Evolutionary conservation across 2,329 filamentous ascomycete species (phyloP).

Genomic region (Orbilia brochopaga): DNA sequence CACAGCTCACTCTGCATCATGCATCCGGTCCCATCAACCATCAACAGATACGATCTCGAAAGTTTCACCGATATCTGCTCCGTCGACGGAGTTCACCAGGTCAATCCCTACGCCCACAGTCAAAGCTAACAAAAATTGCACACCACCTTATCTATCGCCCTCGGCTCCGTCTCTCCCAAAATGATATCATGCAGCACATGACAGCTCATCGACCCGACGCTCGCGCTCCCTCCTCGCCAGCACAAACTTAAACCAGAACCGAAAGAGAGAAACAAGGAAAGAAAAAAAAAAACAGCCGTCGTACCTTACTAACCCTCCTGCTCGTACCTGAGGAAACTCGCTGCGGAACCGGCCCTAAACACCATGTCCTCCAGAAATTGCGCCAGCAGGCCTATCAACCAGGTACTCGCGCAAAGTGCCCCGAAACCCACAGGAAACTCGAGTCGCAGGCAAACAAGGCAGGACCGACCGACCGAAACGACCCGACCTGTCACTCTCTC

Average conservation of each 20-base stretch:
- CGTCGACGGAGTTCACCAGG: conserved; percentile 8
- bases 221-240: neutral
- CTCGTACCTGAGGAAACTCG: no score
- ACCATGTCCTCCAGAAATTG: conserved; percentile 1
- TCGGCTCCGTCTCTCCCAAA: conserved; percentile 12
- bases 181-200: conserved; percentile 51
- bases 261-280: neutral
- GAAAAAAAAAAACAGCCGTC: no score
- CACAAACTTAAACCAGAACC: neutral
- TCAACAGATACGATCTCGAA: neutral
- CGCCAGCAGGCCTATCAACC: neutral
- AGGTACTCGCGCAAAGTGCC: conserved; percentile 3
- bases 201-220: conserved; percentile 20
- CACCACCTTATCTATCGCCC: neutral
- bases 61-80: conserved; percentile 4
- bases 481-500: conserved; percentile 1
- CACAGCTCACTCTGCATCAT: conserved; percentile 19
- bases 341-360: no score
- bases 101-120: neutral
- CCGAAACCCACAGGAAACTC: conserved; percentile 22
- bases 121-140: neutral
- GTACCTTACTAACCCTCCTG: no score
- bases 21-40: neutral
- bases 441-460: conserved; percentile 26
- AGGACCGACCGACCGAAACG: neutral